phyloP scores from a whole-genome alignment of 352 stramenopile species.

The Pythium rishiriense region DNA sequence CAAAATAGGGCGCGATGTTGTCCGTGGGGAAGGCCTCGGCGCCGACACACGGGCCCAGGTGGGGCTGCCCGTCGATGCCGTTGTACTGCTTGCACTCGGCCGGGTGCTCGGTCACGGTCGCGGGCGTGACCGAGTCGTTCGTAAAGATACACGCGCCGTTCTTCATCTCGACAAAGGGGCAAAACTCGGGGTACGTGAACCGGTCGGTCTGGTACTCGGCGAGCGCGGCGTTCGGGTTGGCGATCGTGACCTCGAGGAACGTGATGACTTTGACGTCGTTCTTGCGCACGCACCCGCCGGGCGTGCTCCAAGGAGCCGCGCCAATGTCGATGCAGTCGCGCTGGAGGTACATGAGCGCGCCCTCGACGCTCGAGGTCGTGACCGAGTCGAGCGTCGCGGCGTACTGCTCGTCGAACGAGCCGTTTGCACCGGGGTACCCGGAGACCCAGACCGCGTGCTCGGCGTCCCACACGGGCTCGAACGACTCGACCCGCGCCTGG shows the following conservation, averaged over 20 bases:
- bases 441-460: slow-evolving; percentile 51
- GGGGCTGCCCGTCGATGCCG: slow-evolving; percentile 48
- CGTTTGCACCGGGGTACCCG: slow-evolving; percentile 26
- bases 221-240: slow-evolving; percentile 54
- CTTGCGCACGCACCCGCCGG: slow-evolving; percentile 38
- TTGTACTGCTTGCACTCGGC: slow-evolving; percentile 71
- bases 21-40: slow-evolving; percentile 54
- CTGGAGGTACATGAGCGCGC: slow-evolving; percentile 70
- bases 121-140: slow-evolving; percentile 27
- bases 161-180: slow-evolving; percentile 67
- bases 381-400: slow-evolving; percentile 58
- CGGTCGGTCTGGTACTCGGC: slow-evolving; percentile 58
- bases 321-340: slow-evolving; percentile 66
- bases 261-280: slow-evolving; percentile 66
- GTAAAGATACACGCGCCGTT: slow-evolving; percentile 49
- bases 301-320: slow-evolving; percentile 23
- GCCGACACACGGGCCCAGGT: slow-evolving; percentile 62
- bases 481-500: slow-evolving; percentile 61
- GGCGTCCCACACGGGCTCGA: slow-evolving; percentile 48
- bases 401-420: slow-evolving; percentile 51
- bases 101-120: slow-evolving; percentile 20
- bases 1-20: slow-evolving; percentile 56
- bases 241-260: slow-evolving; percentile 66
- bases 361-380: slow-evolving; percentile 69
- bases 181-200: slow-evolving; percentile 72